Base-by-base conservation (phyloP, 805 yeast species). In the Clavispora fructus region DNA sequence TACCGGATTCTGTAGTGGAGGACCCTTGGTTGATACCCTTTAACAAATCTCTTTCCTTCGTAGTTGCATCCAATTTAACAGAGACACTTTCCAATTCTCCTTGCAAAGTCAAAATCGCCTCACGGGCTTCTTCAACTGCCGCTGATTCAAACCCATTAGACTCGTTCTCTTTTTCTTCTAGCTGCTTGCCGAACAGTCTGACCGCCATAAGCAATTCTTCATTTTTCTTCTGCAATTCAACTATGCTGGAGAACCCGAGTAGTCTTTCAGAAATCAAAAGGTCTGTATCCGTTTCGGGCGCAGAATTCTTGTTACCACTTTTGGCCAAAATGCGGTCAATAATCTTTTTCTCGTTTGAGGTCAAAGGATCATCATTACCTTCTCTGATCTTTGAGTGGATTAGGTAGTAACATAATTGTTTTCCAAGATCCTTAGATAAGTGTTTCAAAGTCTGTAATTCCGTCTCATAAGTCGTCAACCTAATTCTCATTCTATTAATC, bases 401-500 rank as follows among this genome's bases (percentile, higher is more conserved):
- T 33, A 92, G 71, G 32, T 90, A 72, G 41, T 74, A 76, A 54
- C 87, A 88, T n/a, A 94, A 77, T 61, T 92, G 98, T 38, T 82
- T 80, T 7, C 95, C 87, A 35, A 92, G 68, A 58, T 92, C 97
- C 27, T 74, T 67, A 38, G 84, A 77, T 52, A 84, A 81, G 46
- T 75, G 78, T 39, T 75, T 73, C 51, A 85, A 61, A 6, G 77
- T 67, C 13, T 61, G 65, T 12, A 75, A 59, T 53, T 80, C 84
- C 25, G 68, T 61, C 51, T 74, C 74, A 38, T 68, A 62, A 44
- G 79, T 85, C 11, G 64, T 58, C 41, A 65, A 45, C 47, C 65
- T 55, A 17, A 64, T 43, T 48, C 67, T 58, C 47, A 63, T 51
- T 23, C 74, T 49, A 19, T 69, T 63, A 26, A 66, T 64, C 35